Base-by-base conservation (phyloP, 371 early-diverging fungal genomes). In the Thermomucor indicae-seudaticae region DNA sequence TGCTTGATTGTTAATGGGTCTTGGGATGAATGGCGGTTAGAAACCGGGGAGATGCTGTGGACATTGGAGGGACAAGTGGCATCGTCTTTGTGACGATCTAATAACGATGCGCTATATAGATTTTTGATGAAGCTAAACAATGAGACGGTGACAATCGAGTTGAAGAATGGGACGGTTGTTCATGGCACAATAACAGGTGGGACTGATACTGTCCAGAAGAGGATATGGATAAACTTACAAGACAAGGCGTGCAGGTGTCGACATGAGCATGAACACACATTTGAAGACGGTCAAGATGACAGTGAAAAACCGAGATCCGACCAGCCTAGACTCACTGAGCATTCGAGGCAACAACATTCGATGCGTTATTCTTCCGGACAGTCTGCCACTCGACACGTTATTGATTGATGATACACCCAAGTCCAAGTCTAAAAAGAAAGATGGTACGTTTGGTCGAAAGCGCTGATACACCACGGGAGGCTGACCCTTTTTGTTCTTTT, bases 251-350 rank as follows among this genome's bases (percentile, higher is more conserved):
- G 11, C 58, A 81, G 85, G 93, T 28, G 96, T 97, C 38, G 98
- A 98, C 65, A 95, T 98, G 94, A 88, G 90, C 72, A 98, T 98
- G 98, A 98, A 98, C 71, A 97, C 93, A 51, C 97, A 97, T 70
- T 78, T 98, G 71, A 96, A 96, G 65, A 88, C 90, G 16, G 98
- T 97, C 49, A 97, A 97, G 71, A 93, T 97, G 96, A 97, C 97
- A 1, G 89, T 96, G 27, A 89, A 91, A 67, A 87, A 86, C 75
- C 88, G 88, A 75, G 96, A 97, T 53, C 93, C 98, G 16, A 77
- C 83, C 47, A 81, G 79, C 49, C 76, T 98, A 37, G 98, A 98
- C 58, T 79, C 92, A 14, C 75, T 98, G 39, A 88, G 91, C 58
- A 83, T 98, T 46, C 89, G 98, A 50, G 98, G 98, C 32, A 95